A percentile compares a stretch with the other conserved stretches of the same genome.
Evolutionary conservation across 2,329 filamentous ascomycete genomes (phyloP).

Genomic region (Drechslerella dactyloides): DNA sequence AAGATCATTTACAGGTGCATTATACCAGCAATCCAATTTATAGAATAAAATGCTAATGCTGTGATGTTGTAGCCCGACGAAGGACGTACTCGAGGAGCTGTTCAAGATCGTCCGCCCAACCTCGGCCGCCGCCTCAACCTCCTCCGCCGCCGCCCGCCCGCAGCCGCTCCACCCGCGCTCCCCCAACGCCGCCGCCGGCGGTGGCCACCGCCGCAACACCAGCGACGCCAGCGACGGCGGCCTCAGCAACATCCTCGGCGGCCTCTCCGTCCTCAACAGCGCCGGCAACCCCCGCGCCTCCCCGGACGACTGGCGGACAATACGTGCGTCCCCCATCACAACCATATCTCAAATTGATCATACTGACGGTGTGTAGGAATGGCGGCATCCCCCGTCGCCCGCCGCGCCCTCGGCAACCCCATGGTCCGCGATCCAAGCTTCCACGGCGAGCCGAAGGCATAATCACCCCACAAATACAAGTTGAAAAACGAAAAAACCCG

Average conservation of each 20-base stretch:
- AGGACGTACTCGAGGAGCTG: slow-evolving; percentile 46
- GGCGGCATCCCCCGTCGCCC: slow-evolving; percentile 43
- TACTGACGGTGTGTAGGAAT: slow-evolving; percentile 26
- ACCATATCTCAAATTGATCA: not conserved
- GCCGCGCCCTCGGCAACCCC: slow-evolving; percentile 34
- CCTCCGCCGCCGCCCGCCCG: slow-evolving; percentile 28
- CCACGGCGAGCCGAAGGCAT: slow-evolving; percentile 38
- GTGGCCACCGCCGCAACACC: slow-evolving; percentile 33
- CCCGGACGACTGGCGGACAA: slow-evolving; percentile 44
- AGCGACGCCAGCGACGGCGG: slow-evolving; percentile 46
- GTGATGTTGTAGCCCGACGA: slow-evolving; percentile 16
- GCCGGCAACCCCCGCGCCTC: slow-evolving; percentile 25
- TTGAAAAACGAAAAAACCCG: slow-evolving; percentile 5
- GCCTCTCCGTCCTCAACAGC: slow-evolving; percentile 27
- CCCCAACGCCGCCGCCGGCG: slow-evolving; percentile 19
- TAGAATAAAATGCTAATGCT: not conserved
- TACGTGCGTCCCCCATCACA: slow-evolving; percentile 23
- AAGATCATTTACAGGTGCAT: slow-evolving; percentile 37
- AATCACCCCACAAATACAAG: slow-evolving; percentile 6
- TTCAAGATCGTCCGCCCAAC: slow-evolving; percentile 49
- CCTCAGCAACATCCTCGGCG: slow-evolving; percentile 37
- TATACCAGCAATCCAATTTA: not conserved
- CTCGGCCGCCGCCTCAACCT: slow-evolving; percentile 39
- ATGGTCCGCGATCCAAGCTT: slow-evolving; percentile 51
- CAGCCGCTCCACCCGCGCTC: slow-evolving; percentile 38